Evolutionary conservation across 768 basidiomycete species (phyloP), one percentile per base, ranked within the genome.

Genomic region (Gyrodon lividus): DNA sequence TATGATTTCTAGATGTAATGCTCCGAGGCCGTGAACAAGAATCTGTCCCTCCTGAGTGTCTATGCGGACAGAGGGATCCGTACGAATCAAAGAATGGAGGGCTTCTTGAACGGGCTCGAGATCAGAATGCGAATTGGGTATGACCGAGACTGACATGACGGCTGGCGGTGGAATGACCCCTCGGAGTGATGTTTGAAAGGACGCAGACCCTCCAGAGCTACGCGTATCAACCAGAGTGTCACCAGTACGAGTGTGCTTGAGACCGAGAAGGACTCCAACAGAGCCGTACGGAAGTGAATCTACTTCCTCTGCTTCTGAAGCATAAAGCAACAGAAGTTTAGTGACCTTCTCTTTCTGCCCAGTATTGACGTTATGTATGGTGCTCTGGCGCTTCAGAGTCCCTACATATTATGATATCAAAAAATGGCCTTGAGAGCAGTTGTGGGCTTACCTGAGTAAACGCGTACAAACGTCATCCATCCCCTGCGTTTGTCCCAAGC

Each of bases 401-500:
- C 91, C 91, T 64, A 37, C 30, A 34, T 40, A 46, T 26, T 30
- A 37, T 7, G 47, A 43, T 38, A 17, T 58, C 28, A 9, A 44
- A 52, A 48, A 52, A n/a, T n/a, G 12, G 30, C n/a, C 33, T 22
- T 5, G 12, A 19, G 16, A 33, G 23, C 9, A 26, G 13, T 24
- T 26, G 35, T 28, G 30, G 5, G 66, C 74, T 54, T 65, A 89
- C 91, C 92, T 47, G 91, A 92, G 67, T 94, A 94, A 17, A 94
- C 81, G 22, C 92, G 77, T 34, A 94, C 86, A 64, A 92, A 94
- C 2, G 92, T 93, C 90, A 94, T 92, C 92, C 92, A 94, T 20
- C 92, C 92, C 59, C 78, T 79, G 50, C 72, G 80, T 51, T 83
- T 83, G 61, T 94, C 90, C 91, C 90, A 92, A 26, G 74, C 77